A percentile compares a stretch with the other conserved stretches of the same genome.
These are phyloP conservation scores for Starmerella sirachaensis DNA, from an alignment of 805 yeast genomes.

Conservation along the genomic window DNA sequence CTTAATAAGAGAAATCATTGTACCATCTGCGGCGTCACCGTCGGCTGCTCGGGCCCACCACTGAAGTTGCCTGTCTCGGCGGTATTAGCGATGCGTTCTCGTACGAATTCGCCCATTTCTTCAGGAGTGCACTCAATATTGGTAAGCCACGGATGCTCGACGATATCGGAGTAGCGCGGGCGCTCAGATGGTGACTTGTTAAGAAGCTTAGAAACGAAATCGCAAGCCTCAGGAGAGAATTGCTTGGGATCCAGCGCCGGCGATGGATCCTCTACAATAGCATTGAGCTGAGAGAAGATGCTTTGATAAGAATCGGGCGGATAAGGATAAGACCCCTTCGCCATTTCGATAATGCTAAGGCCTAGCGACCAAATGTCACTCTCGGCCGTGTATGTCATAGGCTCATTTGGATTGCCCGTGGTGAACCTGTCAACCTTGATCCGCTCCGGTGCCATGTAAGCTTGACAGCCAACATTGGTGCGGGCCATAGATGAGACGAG, in stretches of 20 bases:
- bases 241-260: slow-evolving; percentile 56
- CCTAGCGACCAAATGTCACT: slow-evolving; percentile 96
- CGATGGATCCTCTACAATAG: slow-evolving; percentile 92
- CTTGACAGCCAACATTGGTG: slow-evolving; percentile 94
- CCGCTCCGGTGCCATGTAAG: slow-evolving; percentile 98
- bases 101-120: slow-evolving; percentile 32
- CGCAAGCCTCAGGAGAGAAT: slow-evolving; percentile 66
- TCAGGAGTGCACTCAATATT: slow-evolving; percentile 29
- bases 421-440: slow-evolving; percentile 34
- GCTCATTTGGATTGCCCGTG: slow-evolving; percentile 28
- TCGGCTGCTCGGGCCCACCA: slow-evolving; percentile 5
- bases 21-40: slow-evolving; percentile 1
- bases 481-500: slow-evolving; percentile 88
- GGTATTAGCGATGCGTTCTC: slow-evolving; percentile 14
- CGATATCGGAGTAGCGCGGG: slow-evolving; percentile 64
- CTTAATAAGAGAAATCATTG: background rate
- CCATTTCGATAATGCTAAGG: slow-evolving; percentile 71
- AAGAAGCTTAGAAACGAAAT: slow-evolving; percentile 59
- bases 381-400: slow-evolving; percentile 68
- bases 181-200: slow-evolving; percentile 70
- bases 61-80: too few species aligned
- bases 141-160: slow-evolving; percentile 75
- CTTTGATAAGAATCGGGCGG: slow-evolving; percentile 87
- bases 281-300: slow-evolving; percentile 84
- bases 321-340: slow-evolving; percentile 88